Evolutionary conservation across 768 basidiomycete genomes (phyloP).

Genomic region (Amanita fuliginea): DNA sequence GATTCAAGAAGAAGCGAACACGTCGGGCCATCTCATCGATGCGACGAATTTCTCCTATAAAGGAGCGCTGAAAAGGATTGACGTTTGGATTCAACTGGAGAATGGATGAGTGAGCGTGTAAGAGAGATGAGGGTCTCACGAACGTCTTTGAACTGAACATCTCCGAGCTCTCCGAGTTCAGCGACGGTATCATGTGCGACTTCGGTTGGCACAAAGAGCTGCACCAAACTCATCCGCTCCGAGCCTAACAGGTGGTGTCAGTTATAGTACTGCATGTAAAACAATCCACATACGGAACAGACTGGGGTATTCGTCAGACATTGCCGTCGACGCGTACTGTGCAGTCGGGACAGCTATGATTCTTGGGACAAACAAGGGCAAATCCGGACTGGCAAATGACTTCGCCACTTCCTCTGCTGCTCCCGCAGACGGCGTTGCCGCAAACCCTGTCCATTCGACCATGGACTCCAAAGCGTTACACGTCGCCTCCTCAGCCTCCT

Average conservation of each 20-base stretch:
- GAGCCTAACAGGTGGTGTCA: slow-evolving; percentile 47
- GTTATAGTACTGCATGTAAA: slow-evolving; percentile 4
- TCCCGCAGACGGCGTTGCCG: slow-evolving; percentile 34
- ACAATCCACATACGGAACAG: slow-evolving; percentile 56
- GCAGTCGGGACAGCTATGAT: neutral
- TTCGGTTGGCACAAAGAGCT: slow-evolving; percentile 95
- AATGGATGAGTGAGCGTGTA: slow-evolving; percentile 4
- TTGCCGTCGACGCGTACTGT: slow-evolving; percentile 17
- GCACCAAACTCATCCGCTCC: slow-evolving; percentile 96
- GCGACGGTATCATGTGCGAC: slow-evolving; percentile 95
- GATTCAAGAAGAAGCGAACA: slow-evolving; percentile 77
- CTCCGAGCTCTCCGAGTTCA: slow-evolving; percentile 89
- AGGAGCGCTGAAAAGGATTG: slow-evolving; percentile 97
- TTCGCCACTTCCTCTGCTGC: slow-evolving; percentile 36
- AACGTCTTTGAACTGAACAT: slow-evolving; percentile 97
- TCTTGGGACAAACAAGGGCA: neutral
- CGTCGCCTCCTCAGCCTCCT: slow-evolving; percentile 67
- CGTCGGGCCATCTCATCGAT: slow-evolving; percentile 95
- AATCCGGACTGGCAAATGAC: neutral
- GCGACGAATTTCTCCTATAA: slow-evolving; percentile 90
- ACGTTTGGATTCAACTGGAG: slow-evolving; percentile 83
- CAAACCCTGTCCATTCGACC: slow-evolving; percentile 31
- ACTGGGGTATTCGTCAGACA: slow-evolving; percentile 77
- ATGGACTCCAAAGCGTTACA: slow-evolving; percentile 70
- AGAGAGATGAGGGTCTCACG: slow-evolving; percentile 14